These are phyloP conservation scores for Ganoderma multipileum DNA, from an alignment of 1,284 basidiomycete genomes.

Conservation along the genomic window DNA sequence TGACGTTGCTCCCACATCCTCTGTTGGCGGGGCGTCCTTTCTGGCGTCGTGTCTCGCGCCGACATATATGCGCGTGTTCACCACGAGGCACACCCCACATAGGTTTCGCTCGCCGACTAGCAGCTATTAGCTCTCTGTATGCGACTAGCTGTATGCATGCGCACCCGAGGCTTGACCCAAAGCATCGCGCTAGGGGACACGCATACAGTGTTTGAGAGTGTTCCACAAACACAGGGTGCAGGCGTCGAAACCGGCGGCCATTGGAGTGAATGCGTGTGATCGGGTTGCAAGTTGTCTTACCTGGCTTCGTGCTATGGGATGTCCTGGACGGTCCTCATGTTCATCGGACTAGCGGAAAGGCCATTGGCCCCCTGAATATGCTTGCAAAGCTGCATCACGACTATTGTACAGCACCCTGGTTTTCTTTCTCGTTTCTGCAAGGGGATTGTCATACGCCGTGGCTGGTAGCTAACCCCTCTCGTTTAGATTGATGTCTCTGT, in stretches of 20 bases:
- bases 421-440: too few species aligned
- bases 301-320: too few species aligned
- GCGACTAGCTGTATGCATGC: background rate
- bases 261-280: too few species aligned
- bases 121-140: background rate
- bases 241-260: too few species aligned
- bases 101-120: background rate
- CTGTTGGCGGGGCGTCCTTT: background rate
- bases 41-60: background rate
- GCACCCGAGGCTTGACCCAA: background rate
- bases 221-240: background rate
- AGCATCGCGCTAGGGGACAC: background rate
- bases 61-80: background rate
- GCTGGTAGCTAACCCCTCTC: background rate
- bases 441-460: too few species aligned
- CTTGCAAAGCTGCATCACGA: too few species aligned
- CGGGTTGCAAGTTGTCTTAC: too few species aligned
- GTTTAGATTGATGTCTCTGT: slow-evolving; percentile 95
- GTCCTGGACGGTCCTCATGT: too few species aligned
- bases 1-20: background rate
- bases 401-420: too few species aligned
- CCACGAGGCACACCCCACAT: background rate
- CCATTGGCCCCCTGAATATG: too few species aligned
- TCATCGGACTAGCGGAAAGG: too few species aligned
- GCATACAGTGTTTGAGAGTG: background rate